Base-by-base conservation (phyloP, 2,329 filamentous ascomycete genomes). In the Arthrinium phaeospermum region DNA sequence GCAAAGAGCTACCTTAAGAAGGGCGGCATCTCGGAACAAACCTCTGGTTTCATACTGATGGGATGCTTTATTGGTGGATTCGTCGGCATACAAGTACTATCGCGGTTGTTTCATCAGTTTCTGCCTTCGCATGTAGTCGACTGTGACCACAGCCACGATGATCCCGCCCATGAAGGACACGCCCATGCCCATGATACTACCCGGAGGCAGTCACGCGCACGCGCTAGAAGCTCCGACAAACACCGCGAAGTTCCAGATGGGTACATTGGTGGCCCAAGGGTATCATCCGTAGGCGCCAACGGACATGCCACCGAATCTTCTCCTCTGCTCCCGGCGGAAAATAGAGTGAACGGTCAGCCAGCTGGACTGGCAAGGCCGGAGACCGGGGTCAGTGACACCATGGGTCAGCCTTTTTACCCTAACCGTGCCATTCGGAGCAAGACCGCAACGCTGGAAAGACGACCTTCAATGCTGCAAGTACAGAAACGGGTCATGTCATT, bases 71-170 rank as follows among this genome's bases (percentile, higher is more conserved):
- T 92, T 5, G 86, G 83, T 22, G 94, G 94, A 14, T 94, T 94
- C 75, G 80, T 94, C 49, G 93, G 93, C 47, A 95, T 96, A 71
- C 93, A 95, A 78, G 82, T 91, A 68, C 80, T 95, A 34, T 95
- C 93, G 12, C 88, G 92, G 69, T 80, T 94, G 37, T 84, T 95
- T 71, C 94, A 96, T 78, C 89, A 88, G 47, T 90, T 91, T 76
- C 91, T 95, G 79, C 93, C 94, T 8, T 93, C 93, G 24, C 92
- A 94, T 76, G 91, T 95, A 6, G 93, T 95, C 71, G 92, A 94
- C 79, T 96, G 94, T 81, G 92, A 94, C 74, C 93, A 95, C 78
- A 89, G 87, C 64, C 93, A 95, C 77, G 86, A 89, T 16, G 91
- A 91, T 27, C 83, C 86, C 73, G 79, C 77, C 69, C 69, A 77